Conservation (phyloP, 1,139 yeast species). For the Lizanozyma gosingica region DNA sequence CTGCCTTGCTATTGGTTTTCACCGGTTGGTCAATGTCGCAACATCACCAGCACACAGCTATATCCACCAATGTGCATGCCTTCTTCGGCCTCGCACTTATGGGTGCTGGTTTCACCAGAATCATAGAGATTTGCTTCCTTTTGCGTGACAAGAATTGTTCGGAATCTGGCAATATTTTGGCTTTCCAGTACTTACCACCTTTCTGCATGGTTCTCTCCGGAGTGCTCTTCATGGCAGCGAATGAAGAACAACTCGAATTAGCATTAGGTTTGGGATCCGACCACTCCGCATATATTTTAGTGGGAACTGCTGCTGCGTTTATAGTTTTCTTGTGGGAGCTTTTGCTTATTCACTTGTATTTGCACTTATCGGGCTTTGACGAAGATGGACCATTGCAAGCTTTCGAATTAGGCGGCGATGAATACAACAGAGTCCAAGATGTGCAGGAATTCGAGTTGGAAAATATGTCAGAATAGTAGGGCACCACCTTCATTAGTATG, state of each 20-base stretch:
- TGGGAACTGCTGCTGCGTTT: slow-evolving; percentile 69
- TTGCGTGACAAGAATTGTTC: slow-evolving; percentile 45
- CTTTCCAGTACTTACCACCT: slow-evolving; percentile 82
- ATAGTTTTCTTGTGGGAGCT: slow-evolving; percentile 61
- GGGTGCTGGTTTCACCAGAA: slow-evolving; percentile 66
- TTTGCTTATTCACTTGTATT: slow-evolving; percentile 46
- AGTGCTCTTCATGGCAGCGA: slow-evolving; percentile 81
- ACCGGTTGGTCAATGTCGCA: slow-evolving; percentile 95
- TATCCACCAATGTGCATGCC: slow-evolving; percentile 80
- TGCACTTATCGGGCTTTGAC: slow-evolving; percentile 40
- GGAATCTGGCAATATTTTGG: slow-evolving; percentile 39
- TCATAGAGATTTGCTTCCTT: slow-evolving; percentile 69
- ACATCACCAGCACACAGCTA: slow-evolving; percentile 64
- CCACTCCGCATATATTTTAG: slow-evolving; percentile 73
- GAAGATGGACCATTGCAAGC: slow-evolving; percentile 23
- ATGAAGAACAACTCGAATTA: slow-evolving; percentile 72
- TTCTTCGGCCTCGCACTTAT: slow-evolving; percentile 78
- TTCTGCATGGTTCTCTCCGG: slow-evolving; percentile 75
- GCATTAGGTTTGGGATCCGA: slow-evolving; percentile 73
- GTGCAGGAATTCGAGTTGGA: slow-evolving; percentile 5
- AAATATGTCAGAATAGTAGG: slow-evolving; percentile 4
- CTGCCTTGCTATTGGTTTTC: slow-evolving; percentile 69
- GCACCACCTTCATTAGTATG: too few relatives aligned
- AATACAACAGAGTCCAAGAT: slow-evolving; percentile 4
- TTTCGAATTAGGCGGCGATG: background rate